A percentile compares a stretch with the other conserved stretches of the same genome.
Evolutionary conservation across 2,329 filamentous ascomycete genomes (phyloP).

Genomic region (Magnaporthiopsis rhizophila): DNA sequence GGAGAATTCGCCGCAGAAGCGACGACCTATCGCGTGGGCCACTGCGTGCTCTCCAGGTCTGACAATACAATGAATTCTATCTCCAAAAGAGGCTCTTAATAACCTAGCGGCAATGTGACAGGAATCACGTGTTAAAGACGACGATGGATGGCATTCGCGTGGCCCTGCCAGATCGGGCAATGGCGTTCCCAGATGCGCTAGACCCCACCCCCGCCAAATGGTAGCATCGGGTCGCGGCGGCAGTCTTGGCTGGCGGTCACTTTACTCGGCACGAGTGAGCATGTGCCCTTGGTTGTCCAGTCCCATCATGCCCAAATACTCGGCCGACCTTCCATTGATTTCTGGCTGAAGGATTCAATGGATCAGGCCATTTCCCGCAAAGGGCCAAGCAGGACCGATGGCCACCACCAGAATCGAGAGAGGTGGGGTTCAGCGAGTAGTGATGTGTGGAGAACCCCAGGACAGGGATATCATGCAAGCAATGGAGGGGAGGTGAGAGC

Average conservation of each 20-base stretch:
- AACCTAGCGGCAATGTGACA: background rate
- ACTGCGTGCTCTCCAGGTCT: too few relatives aligned
- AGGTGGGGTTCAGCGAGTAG: too few relatives aligned
- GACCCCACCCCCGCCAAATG: background rate
- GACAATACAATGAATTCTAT: too few relatives aligned
- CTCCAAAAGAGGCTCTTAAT: too few relatives aligned
- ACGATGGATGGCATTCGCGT: background rate
- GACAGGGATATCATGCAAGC: too few relatives aligned
- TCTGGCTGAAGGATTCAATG: background rate
- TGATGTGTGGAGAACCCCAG: too few relatives aligned
- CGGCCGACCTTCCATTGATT: too few relatives aligned
- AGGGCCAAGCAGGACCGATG: background rate
- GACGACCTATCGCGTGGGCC: too few relatives aligned
- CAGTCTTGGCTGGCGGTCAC: background rate
- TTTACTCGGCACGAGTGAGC: background rate
- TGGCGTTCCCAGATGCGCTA: background rate
- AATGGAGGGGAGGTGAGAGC: too few relatives aligned
- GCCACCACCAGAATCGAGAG: background rate
- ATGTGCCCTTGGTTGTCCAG: background rate
- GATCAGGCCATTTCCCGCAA: background rate
- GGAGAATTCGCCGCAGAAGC: too few relatives aligned
- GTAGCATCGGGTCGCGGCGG: background rate
- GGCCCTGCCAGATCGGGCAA: background rate
- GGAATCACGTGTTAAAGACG: background rate
- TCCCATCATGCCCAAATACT: background rate